Base-by-base conservation (phyloP, 179 eudicot genomes). In the Monotropa hypopitys region DNA sequence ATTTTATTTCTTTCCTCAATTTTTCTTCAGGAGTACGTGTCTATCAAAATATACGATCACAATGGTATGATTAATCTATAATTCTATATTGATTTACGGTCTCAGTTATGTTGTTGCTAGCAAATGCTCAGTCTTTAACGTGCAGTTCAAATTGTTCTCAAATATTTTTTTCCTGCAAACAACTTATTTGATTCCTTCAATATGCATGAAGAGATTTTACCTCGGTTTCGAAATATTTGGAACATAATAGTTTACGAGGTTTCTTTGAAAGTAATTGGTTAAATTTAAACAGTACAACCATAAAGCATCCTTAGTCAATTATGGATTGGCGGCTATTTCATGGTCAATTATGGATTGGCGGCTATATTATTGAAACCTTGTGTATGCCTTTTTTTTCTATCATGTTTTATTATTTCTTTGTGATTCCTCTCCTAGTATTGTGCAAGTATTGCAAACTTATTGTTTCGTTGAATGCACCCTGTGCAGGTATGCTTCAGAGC, bases 401-500 rank as follows among this genome's bases (percentile, higher is more conserved):
- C 1, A 7, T 49, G 30, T n/a, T 20, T 33, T 68, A 21, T 7
- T 21, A 18, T 1, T 20, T 47, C 57, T 33, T 80, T 30, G 57
- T 70, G 56, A 1, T 40, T 75, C 7, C 43, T 57, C 1, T 13
- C 1, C 67, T 4, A 16, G 38, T 20, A 20, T 35, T 47, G 54
- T 12, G 15, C 9, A 5, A 38, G 73, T 10, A 2, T 51, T 80
- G 62, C n/a, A 26, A 72, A 67, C 50, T 75, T 46, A 38, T 66
- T 68, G 51, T 40, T 82, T 43, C 32, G 57, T 59, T 56, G 62
- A 8, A 72, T 81, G 61, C 78, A 72, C 9, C 40, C 70, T 80
- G 69, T 82, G 80, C 95, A 95, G 99, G 79, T 90, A 83, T 87
- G 89, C 97, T 51, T 83, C 95, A 30, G 86, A 88, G 38, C 43